Base-by-base conservation (phyloP, 495 filamentous ascomycete species). In the Evernia prunastri region DNA sequence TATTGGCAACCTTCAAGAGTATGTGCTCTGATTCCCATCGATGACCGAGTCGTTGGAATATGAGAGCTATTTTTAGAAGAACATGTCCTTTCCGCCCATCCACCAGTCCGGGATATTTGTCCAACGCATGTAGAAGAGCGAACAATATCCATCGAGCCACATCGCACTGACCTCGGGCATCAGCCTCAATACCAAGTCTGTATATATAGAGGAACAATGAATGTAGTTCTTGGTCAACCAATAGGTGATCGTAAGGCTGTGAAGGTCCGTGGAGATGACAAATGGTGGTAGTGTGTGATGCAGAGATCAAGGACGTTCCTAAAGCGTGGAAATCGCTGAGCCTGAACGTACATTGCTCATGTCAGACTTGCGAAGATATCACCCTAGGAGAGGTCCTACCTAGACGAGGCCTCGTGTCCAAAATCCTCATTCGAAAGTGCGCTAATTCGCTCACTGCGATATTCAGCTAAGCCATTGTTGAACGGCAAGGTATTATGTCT, bases 201-300 rank as follows among this genome's bases (percentile, higher is more conserved):
- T 56, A 56, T 62, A 62, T 62, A 56, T 54, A 31, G 36, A 62
- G 54, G 20, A 62, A 62, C 11, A 62, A 35, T 10, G 27, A 31
- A 25, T 62, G 60, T 29, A 53, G 3, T 35, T 42, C 23, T 62
- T 56, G 17, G 2, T 59, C 43, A 29, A 59, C 8, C 8, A 17
- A 29, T 10, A 42, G 10, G 36, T 29, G 12, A n/a, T 58, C 17
- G 7, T 20, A 58, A 20, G 56, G 56, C 17, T 40, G 35, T 15
- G 20, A 7, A 59, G 18, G 18, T 0, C 7, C 13, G n/a, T 27
- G 33, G 36, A 12, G 13, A 25, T 9, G 31, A 40, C 25, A 27
- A 27, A 25, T 2, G 13, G 17, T 23, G n/a, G 36, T n/a, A 10
- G 36, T 0, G 57, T 9, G 40, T 20, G n/a, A 27, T 12, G 27